phyloP scores from a whole-genome alignment of 1,139 yeast species.

The Spathaspora sp. region DNA sequence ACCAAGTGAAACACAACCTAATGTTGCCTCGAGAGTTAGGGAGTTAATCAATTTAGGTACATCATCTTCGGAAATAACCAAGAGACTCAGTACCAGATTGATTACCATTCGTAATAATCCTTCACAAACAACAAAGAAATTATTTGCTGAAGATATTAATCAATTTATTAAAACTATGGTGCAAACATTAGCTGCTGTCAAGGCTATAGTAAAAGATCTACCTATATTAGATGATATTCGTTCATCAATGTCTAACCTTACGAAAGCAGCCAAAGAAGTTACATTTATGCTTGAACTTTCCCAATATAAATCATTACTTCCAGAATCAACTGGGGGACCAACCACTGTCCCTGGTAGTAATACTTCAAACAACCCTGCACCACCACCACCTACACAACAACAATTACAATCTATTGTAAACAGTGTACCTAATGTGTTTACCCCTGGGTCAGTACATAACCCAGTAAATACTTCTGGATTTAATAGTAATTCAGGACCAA shows the following conservation, averaged over 20 bases:
- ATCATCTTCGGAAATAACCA: slow-evolving; percentile 77
- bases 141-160: slow-evolving; percentile 86
- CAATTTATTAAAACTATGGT: slow-evolving; percentile 79
- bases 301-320: slow-evolving; percentile 38
- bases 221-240: slow-evolving; percentile 80
- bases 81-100: slow-evolving; percentile 59
- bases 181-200: slow-evolving; percentile 79
- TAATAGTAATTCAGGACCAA: slow-evolving; percentile 13
- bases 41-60: slow-evolving; percentile 81
- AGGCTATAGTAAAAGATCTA: slow-evolving; percentile 76
- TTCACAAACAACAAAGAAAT: slow-evolving; percentile 56
- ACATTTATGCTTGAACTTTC: slow-evolving; percentile 72
- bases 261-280: slow-evolving; percentile 87
- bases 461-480: slow-evolving; percentile 7
- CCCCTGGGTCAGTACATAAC: slow-evolving; percentile 34
- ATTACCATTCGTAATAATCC: slow-evolving; percentile 50
- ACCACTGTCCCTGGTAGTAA: too few relatives aligned
- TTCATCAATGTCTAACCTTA: slow-evolving; percentile 74
- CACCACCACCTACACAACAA: slow-evolving; percentile 29
- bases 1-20: slow-evolving; percentile 20
- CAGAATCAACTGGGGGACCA: slow-evolving; percentile 15
- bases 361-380: slow-evolving; percentile 14
- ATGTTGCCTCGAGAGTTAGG: slow-evolving; percentile 63
- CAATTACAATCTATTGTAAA: slow-evolving; percentile 17
- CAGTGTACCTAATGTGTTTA: slow-evolving; percentile 28